Conservation (phyloP, 1,284 basidiomycete genomes). For the Tylopilus orsonianus region DNA sequence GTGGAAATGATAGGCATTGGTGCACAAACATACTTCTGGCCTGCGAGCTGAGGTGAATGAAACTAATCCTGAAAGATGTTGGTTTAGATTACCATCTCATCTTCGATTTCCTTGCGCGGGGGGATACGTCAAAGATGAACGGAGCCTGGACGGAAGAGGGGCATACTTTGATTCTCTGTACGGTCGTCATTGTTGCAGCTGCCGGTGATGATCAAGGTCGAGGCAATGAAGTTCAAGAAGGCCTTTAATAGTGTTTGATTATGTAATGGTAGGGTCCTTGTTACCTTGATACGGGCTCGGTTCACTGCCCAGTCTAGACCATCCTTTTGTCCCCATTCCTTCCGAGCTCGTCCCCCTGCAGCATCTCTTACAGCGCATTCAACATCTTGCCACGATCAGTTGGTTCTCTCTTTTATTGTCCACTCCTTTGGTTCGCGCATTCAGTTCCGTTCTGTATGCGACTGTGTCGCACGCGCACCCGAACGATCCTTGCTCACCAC, state of each 20-base stretch:
- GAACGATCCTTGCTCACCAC: slow-evolving; percentile 28
- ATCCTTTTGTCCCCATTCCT: slow-evolving; percentile 7
- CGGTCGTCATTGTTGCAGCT: slow-evolving; percentile 70
- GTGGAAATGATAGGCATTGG: slow-evolving; percentile 3
- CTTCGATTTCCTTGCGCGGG: slow-evolving; percentile 77
- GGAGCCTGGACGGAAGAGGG: slow-evolving; percentile 16
- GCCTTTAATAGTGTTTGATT: slow-evolving; percentile 4
- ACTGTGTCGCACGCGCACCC: slow-evolving; percentile 58
- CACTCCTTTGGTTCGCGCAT: slow-evolving; percentile 34
- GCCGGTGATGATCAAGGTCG: slow-evolving; percentile 3
- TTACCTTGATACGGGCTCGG: slow-evolving; percentile 10
- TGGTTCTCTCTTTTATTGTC: slow-evolving; percentile 30
- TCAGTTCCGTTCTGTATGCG: slow-evolving; percentile 43
- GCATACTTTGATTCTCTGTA: slow-evolving; percentile 85
- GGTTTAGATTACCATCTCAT: slow-evolving; percentile 79
- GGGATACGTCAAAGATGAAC: slow-evolving; percentile 16
- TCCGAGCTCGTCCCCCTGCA: not conserved
- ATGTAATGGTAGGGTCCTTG: slow-evolving; percentile 17
- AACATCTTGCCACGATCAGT: not conserved
- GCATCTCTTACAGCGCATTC: slow-evolving; percentile 2
- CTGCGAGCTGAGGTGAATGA: slow-evolving; percentile 34
- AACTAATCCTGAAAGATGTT: slow-evolving; percentile 13
- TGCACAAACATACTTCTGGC: slow-evolving; percentile 51
- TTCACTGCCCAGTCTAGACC: not conserved
- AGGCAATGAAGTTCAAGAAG: no score